Conservation (phyloP, 129 eudicot species). For the Scalesia atractyloides region DNA sequence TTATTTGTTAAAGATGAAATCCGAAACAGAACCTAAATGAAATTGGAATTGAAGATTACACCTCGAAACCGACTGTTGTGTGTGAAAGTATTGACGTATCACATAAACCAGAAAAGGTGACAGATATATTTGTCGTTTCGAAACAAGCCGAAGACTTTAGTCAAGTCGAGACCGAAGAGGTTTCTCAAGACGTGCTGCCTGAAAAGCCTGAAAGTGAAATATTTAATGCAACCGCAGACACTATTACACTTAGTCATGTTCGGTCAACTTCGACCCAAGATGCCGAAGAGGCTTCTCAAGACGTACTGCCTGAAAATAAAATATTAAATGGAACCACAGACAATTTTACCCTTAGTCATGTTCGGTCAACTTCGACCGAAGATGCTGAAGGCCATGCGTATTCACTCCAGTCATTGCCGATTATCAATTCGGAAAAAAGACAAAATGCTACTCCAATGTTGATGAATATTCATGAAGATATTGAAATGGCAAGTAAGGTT, state of each 20-base stretch:
- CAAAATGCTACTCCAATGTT: slow-evolving; percentile 27
- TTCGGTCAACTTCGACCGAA: slow-evolving; percentile 34
- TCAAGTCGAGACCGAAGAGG: slow-evolving; percentile 38
- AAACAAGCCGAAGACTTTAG: slow-evolving; percentile 39
- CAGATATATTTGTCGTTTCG: slow-evolving; percentile 18
- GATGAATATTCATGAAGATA: slow-evolving; percentile 40
- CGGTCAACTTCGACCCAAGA: slow-evolving; percentile 35
- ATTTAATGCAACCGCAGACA: slow-evolving; percentile 19
- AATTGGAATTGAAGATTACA: slow-evolving; percentile 30
- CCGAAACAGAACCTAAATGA: slow-evolving; percentile 30
- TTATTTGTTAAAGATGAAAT: slow-evolving; percentile 40
- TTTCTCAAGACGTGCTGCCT: slow-evolving; percentile 23
- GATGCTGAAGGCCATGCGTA: slow-evolving; percentile 34
- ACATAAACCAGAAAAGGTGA: slow-evolving; percentile 32
- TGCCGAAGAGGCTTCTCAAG: slow-evolving; percentile 30
- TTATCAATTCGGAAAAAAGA: slow-evolving; percentile 27
- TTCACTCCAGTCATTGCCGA: slow-evolving; percentile 34
- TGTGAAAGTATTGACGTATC: slow-evolving; percentile 18
- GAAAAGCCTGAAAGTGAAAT: slow-evolving; percentile 16
- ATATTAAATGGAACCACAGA: slow-evolving; percentile 21
- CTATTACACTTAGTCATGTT: slow-evolving; percentile 34
- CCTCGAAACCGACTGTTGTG: slow-evolving; percentile 20
- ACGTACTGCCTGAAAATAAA: slow-evolving; percentile 19
- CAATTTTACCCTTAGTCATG: slow-evolving; percentile 35
- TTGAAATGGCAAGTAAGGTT: slow-evolving; percentile 53